Evolutionary conservation across 495 filamentous ascomycete genomes (phyloP).

Genomic region (Podospora bellae-mahoneyi): DNA sequence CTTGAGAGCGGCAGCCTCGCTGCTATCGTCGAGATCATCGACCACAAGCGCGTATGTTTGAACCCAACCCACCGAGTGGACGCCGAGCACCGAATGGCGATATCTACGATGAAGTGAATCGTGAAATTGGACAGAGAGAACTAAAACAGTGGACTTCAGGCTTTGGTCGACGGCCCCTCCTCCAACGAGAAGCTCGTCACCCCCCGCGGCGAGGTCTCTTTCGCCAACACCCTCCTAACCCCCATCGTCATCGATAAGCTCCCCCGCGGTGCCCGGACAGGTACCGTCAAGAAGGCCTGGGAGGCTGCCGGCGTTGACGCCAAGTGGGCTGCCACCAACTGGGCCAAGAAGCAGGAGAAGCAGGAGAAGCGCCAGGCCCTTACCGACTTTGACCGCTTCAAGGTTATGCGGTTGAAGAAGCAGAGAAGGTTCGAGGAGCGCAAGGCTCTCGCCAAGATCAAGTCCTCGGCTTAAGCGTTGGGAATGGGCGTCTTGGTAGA

Average conservation of each 20-base stretch:
- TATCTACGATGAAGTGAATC: not conserved
- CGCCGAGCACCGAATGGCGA: constrained; percentile 10
- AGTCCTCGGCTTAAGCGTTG: constrained; percentile 45
- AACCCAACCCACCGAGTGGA: constrained; percentile 11
- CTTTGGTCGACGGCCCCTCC: constrained; percentile 90
- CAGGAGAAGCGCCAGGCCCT: constrained; percentile 81
- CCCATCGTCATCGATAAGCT: constrained; percentile 84
- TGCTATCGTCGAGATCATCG: constrained; percentile 96
- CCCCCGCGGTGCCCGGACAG: constrained; percentile 79
- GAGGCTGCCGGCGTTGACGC: constrained; percentile 78
- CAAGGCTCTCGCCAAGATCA: constrained; percentile 83
- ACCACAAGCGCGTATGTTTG: constrained; percentile 96
- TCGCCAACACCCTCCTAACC: constrained; percentile 82
- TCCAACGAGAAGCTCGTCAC: constrained; percentile 68
- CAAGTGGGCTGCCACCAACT: constrained; percentile 84
- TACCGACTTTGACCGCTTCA: constrained; percentile 99
- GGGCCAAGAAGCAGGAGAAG: constrained; percentile 83
- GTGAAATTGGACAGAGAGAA: constrained; percentile 18
- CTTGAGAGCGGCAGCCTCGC: constrained; percentile 82
- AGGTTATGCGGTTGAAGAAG: constrained; percentile 96
- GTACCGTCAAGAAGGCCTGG: constrained; percentile 79
- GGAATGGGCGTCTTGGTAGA: constrained; percentile 21
- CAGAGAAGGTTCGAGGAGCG: constrained; percentile 95
- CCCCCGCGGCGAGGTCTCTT: constrained; percentile 75
- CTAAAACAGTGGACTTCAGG: constrained; percentile 56